Evolutionary conservation across 2,329 filamentous ascomycete species (phyloP).

Genomic region (Akanthomyces lecanii): DNA sequence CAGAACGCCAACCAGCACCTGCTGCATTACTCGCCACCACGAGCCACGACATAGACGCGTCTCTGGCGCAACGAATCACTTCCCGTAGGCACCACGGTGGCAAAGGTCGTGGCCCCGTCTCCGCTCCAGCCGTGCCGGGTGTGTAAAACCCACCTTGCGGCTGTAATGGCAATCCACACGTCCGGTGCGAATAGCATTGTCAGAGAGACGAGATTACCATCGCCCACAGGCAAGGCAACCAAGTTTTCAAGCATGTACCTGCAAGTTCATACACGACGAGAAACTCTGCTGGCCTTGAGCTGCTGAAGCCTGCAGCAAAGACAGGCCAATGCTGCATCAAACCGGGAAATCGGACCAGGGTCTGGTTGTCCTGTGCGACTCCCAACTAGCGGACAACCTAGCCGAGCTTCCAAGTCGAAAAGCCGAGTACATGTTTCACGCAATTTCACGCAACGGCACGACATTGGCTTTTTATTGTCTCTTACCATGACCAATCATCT

Average conservation of each 20-base stretch:
- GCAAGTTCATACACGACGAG: background rate
- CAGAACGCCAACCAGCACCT: background rate
- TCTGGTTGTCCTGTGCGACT: background rate
- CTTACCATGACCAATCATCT: background rate
- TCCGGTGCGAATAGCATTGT: background rate
- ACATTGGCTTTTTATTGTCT: background rate
- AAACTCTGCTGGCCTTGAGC: background rate
- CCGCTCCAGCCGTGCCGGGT: background rate
- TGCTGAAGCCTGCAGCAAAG: background rate
- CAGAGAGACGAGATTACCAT: background rate
- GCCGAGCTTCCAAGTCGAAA: background rate
- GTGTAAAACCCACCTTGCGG: background rate
- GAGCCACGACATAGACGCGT: background rate
- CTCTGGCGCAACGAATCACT: background rate
- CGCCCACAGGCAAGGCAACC: background rate
- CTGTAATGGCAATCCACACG: background rate
- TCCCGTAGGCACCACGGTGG: background rate
- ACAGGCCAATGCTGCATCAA: background rate
- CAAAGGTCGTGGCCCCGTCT: background rate
- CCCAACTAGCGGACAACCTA: background rate
- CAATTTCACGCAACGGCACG: background rate
- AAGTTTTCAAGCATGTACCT: background rate
- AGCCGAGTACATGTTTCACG: background rate
- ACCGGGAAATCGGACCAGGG: background rate
- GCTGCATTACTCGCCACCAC: slow-evolving; percentile 10